Evolutionary conservation across 306 rosid species (phyloP).

Genomic region (Fragaria iinumae): DNA sequence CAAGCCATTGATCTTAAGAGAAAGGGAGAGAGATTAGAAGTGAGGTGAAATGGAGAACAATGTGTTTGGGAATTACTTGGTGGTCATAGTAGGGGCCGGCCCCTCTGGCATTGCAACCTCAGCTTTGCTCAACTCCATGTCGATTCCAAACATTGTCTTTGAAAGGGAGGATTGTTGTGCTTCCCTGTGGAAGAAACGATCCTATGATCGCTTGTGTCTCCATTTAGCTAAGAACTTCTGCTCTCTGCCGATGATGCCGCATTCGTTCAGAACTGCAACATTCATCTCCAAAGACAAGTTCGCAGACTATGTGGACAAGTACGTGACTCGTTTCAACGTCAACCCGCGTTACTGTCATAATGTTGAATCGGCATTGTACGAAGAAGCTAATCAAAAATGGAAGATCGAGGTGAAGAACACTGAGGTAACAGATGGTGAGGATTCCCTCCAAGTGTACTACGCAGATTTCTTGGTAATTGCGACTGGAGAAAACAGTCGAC

Average conservation of each 20-base stretch:
- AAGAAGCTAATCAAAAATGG: constrained; percentile 27
- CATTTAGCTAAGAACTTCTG: constrained; percentile 47
- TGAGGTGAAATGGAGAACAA: not conserved
- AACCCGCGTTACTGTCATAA: constrained; percentile 27
- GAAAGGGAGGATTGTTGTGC: constrained; percentile 46
- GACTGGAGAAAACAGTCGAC: constrained; percentile 36
- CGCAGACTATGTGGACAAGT: constrained; percentile 34
- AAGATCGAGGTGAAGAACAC: constrained; percentile 20
- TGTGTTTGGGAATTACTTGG: not conserved
- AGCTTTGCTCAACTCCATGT: constrained; percentile 30
- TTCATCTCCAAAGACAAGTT: constrained; percentile 34
- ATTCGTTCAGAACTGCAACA: constrained; percentile 21
- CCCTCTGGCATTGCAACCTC: constrained; percentile 51
- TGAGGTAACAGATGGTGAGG: not conserved
- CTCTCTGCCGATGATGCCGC: constrained; percentile 30
- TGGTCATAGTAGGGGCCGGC: constrained; percentile 43
- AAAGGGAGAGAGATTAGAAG: not conserved
- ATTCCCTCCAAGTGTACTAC: not conserved
- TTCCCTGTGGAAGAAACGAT: constrained; percentile 52
- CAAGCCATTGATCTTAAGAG: not conserved
- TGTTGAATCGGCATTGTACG: constrained; percentile 27
- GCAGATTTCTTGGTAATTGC: constrained; percentile 40
- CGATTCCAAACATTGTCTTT: constrained; percentile 36
- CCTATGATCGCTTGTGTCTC: constrained; percentile 43
- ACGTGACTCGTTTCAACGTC: constrained; percentile 27